phyloP scores from a whole-genome alignment of 1,284 basidiomycete species.

The Trichosporon sp. region DNA sequence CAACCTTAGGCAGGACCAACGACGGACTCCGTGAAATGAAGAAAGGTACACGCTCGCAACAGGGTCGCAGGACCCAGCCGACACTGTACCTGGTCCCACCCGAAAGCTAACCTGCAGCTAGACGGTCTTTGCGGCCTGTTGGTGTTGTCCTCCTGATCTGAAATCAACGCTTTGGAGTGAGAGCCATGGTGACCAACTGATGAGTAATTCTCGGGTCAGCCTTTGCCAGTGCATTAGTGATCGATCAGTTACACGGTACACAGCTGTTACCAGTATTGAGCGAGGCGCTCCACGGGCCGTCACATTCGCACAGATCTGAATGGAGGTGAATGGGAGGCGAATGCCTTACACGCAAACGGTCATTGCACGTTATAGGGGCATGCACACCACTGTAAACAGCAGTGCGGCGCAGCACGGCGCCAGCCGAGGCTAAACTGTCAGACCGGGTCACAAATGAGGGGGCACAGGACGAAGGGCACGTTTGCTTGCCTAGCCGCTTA shows the following conservation, averaged over 20 bases:
- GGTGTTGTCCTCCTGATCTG: not conserved
- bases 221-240: not conserved
- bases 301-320: slow-evolving; percentile 7
- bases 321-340: not conserved
- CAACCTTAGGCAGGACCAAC: not conserved
- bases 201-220: not conserved
- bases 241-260: not conserved
- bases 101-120: not conserved
- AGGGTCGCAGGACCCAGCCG: not conserved
- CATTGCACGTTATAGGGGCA: not conserved
- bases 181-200: not conserved
- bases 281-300: not conserved
- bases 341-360: not conserved
- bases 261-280: not conserved
- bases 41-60: not conserved
- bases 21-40: not conserved
- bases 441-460: too few species aligned
- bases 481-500: not conserved
- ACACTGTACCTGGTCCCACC: slow-evolving; percentile 4
- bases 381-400: not conserved
- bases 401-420: too few species aligned
- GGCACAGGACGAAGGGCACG: too few species aligned
- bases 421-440: not conserved
- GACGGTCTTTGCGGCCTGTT: not conserved
- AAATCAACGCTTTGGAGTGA: not conserved